Evolutionary conservation across 2,329 filamentous ascomycete species (phyloP), one percentile per base, ranked within the genome.

Genomic region (Cytospora paraplurivora): DNA sequence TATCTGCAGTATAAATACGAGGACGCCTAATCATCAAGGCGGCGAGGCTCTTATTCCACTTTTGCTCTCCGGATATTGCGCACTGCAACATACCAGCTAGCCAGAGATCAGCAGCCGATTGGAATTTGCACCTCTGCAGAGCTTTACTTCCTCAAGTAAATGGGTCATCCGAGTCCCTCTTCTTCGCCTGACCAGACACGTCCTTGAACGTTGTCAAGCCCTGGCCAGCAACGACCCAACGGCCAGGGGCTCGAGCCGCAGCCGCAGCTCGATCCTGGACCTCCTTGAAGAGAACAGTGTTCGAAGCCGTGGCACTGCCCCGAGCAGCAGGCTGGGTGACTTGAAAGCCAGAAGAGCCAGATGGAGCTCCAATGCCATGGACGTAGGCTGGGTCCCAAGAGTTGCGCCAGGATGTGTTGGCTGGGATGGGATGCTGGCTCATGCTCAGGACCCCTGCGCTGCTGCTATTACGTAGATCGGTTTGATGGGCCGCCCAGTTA

Each of bases 241-340:
- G 51, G 7, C 41, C 41, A 8, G 38, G 38, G 12, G 59, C 19
- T 21, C 35, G 10, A 11, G 51, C 51, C 5, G 53, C 21, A 0
- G 51, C 51, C 4, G 52, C 62, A 32, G 57, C 52, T 11, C 44
- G 44, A 15, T 54, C 38, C 49, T 62, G 59, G 38, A 58, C 54
- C 37, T 62, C 59, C 47, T 55, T 54, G 38, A 50, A 50, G 21
- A 64, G 60, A 12, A 33, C 50, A 5, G 59, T 47, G 38, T 55
- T 62, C 37, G 51, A 35, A 33, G 33, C 59, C 1, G 33, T 49
- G 54, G 47, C 44, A 17, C 51, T 49, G 13, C 17, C 50, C 2
- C 56, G 34, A 13, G 27, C 3, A 11, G 44, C 44, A 12, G 51
- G 56, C 27, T 38, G 51, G 10, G 41, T 50, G 32, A 55, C 62